phyloP scores from a whole-genome alignment of 169 alveolate genomes.

The Cryptosporidium meleagridis region DNA sequence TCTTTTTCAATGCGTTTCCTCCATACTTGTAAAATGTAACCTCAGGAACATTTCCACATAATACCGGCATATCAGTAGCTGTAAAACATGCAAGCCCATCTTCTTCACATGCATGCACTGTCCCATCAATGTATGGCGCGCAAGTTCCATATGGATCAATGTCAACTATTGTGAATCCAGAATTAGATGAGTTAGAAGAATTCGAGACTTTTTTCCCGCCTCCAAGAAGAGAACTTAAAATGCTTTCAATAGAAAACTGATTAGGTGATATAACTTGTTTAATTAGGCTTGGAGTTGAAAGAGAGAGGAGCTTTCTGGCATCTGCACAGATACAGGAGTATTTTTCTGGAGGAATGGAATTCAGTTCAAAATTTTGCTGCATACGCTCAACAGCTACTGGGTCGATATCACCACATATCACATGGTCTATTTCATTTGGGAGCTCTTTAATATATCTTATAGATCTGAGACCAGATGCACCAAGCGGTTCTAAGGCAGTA shows the following conservation, averaged over 20 bases:
- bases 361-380: conserved; percentile 83
- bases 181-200: conserved; percentile 74
- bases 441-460: conserved; percentile 89
- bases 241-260: background rate
- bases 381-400: conserved; percentile 88
- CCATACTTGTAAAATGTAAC: conserved; percentile 94
- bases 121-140: conserved; percentile 91
- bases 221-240: conserved; percentile 2
- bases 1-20: conserved; percentile 87
- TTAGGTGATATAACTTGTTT: conserved; percentile 13
- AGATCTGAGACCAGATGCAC: conserved; percentile 91
- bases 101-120: conserved; percentile 89
- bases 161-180: conserved; percentile 88
- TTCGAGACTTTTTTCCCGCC: conserved; percentile 78
- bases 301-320: conserved; percentile 69
- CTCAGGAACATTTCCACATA: conserved; percentile 94
- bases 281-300: conserved; percentile 57
- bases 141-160: conserved; percentile 96
- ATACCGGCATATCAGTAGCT: conserved; percentile 96
- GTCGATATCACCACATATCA: conserved; percentile 89
- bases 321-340: conserved; percentile 78
- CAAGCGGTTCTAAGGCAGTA: conserved; percentile 86
- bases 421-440: conserved; percentile 74
- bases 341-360: conserved; percentile 78
- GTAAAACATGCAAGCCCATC: conserved; percentile 93